Conservation (phyloP, 495 filamentous ascomycete genomes). For the Hypoxylon crocopeplum region DNA sequence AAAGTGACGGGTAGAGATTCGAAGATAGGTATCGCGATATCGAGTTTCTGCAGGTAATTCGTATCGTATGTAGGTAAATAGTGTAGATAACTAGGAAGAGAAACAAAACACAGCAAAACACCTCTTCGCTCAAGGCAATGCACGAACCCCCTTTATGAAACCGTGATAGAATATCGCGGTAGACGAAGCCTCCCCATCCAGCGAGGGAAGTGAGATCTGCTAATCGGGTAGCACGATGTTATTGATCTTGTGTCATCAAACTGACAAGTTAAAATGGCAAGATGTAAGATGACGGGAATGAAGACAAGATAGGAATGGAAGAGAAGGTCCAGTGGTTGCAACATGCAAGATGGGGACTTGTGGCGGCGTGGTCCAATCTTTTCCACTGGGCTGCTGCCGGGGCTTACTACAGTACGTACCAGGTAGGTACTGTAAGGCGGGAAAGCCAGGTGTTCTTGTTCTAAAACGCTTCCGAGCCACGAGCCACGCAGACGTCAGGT, state of each 20-base stretch:
- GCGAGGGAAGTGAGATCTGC: slow-evolving; percentile 6
- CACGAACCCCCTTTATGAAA: slow-evolving; percentile 32
- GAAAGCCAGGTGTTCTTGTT: slow-evolving; percentile 34
- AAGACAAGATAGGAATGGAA: too few species aligned
- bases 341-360: slow-evolving; percentile 1
- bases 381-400: slow-evolving; percentile 3
- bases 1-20: background rate
- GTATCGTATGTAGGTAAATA: background rate
- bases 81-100: background rate
- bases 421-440: slow-evolving; percentile 5
- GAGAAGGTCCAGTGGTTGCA: too few species aligned
- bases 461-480: slow-evolving; percentile 27
- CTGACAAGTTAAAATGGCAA: background rate
- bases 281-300: slow-evolving; percentile 1
- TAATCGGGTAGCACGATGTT: slow-evolving; percentile 16
- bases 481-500: slow-evolving; percentile 5
- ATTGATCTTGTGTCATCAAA: slow-evolving; percentile 6
- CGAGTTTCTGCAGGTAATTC: background rate
- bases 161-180: slow-evolving; percentile 18
- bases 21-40: background rate
- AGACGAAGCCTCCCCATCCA: slow-evolving; percentile 17
- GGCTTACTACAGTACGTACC: background rate
- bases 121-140: slow-evolving; percentile 31
- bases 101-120: slow-evolving; percentile 8
- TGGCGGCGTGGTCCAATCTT: slow-evolving; percentile 24